Conservation (phyloP, 495 filamentous ascomycete genomes). For the Hapsidospora chrysogenum region DNA sequence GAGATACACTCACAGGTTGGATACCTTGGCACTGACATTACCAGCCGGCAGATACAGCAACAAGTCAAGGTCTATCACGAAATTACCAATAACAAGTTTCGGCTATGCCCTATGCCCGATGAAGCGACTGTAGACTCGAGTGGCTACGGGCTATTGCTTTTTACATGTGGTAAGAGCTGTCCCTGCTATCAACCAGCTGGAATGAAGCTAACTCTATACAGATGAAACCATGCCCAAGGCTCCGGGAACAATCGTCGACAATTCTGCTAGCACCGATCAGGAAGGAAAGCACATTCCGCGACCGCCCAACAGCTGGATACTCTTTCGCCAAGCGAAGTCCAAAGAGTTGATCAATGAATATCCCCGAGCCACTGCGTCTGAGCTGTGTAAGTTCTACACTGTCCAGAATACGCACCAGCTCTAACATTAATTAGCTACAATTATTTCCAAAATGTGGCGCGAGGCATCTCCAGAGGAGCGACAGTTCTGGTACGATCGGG, state of each 20-base stretch:
- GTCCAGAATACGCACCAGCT: not conserved
- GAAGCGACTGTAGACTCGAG: not conserved
- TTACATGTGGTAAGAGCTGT: not conserved
- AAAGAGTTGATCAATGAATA: conserved; percentile 4
- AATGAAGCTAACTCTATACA: not conserved
- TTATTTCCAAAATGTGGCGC: not conserved
- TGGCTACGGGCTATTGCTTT: not conserved
- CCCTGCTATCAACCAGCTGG: not conserved
- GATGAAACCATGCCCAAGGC: not conserved
- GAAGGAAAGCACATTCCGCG: conserved; percentile 5
- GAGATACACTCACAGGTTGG: not conserved
- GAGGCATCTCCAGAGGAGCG: not conserved
- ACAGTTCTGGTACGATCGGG: not conserved
- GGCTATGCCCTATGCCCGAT: not conserved
- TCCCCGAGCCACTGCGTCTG: conserved; percentile 6
- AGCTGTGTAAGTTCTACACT: not conserved
- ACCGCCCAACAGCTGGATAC: conserved; percentile 11
- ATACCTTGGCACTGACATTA: not conserved
- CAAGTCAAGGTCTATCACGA: not conserved
- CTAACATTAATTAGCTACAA: not conserved
- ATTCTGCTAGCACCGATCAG: not conserved
- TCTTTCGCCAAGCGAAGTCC: conserved; percentile 8
- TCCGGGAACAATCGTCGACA: not conserved
- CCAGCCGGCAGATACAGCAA: not conserved
- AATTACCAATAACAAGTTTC: not conserved